phyloP scores from a whole-genome alignment of 495 filamentous ascomycete species.

The Penicillium egyptiacum region DNA sequence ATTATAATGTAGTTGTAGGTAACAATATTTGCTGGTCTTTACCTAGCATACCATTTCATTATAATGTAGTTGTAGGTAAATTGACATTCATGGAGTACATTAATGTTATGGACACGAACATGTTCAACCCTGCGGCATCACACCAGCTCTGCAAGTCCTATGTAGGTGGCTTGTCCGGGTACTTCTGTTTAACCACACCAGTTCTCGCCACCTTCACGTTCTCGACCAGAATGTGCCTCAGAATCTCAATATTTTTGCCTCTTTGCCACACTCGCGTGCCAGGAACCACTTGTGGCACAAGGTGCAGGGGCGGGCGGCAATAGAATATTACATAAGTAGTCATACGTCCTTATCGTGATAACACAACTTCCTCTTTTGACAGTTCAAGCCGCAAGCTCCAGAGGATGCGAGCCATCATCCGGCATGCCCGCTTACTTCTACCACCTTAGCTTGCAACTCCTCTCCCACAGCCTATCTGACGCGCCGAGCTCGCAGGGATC shows the following conservation, averaged over 20 bases:
- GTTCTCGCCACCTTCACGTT: conserved; percentile 3
- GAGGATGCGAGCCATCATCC: conserved; percentile 35
- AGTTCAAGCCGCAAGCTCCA: conserved; percentile 1
- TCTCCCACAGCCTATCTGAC: conserved; percentile 46
- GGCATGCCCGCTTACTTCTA: conserved; percentile 87
- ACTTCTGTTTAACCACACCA: not conserved
- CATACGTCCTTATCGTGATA: conserved; percentile 16
- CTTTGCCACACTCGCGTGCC: conserved; percentile 10
- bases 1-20: not conserved
- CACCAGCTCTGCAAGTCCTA: not conserved
- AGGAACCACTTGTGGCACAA: conserved; percentile 7
- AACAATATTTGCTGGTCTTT: conserved; percentile 16
- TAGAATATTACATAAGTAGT: conserved; percentile 7
- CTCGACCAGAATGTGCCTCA: not conserved
- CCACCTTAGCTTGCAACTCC: conserved; percentile 82
- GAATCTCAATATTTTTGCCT: conserved; percentile 5
- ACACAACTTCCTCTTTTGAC: conserved; percentile 3
- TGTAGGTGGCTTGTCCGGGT: not conserved
- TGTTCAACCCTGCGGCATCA: not conserved
- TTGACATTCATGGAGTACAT: too few relatives aligned
- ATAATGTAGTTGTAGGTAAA: not conserved
- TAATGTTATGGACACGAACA: too few relatives aligned
- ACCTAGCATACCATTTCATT: not conserved
- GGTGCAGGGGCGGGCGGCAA: not conserved
- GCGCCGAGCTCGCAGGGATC: conserved; percentile 22